Evolutionary conservation across 1,284 basidiomycete species (phyloP), one percentile per base, ranked within the genome.

Genomic region (Ganoderma multipileum): DNA sequence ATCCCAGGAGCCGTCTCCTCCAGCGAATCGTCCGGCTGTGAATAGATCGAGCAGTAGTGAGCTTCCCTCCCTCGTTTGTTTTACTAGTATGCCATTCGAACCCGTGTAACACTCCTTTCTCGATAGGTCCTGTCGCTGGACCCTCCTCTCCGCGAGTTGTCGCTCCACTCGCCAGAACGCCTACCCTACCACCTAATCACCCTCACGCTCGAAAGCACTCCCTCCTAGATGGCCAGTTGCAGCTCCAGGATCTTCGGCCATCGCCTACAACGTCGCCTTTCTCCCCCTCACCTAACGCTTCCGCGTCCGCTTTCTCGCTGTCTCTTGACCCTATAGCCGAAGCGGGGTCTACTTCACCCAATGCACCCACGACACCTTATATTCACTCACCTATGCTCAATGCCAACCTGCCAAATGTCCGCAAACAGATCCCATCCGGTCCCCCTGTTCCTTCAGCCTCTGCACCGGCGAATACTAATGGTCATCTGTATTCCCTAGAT

Each of bases 181-280:
- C 87, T 57, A 76, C 85, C 16, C 82, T 90, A 33, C 81, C 88
- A 1, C 81, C 86, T 2, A 84, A 87, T 50, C 93, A 94, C 74
- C 92, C 93, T 0, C 92, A 94, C 72, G 92, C 91, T 0, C 87
- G 93, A 50, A 94, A 94, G 77, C 83, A 87, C 33, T 94, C 91
- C 20, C 79, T 92, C 3, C 67, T 89, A 18, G 90, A 91, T 72
- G 86, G 85, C 2, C 84, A 87, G 58, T 75, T 85, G 6, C 81
- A 85, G 47, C 72, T 85, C 16, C 76, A 78, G 39, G 78, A 79
- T 58, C 67, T 79, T 16, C 72, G 77, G 30, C 76, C 80, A 20
- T 76, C 82, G 36, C 71, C 79, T 18, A 77, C 79, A 5, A 72
- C 79, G 6, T 80, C 81, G 2, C 79, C 83, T 1, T 82, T 82